phyloP scores from a whole-genome alignment of 2,329 filamentous ascomycete genomes.

The Aspergillus sp. region DNA sequence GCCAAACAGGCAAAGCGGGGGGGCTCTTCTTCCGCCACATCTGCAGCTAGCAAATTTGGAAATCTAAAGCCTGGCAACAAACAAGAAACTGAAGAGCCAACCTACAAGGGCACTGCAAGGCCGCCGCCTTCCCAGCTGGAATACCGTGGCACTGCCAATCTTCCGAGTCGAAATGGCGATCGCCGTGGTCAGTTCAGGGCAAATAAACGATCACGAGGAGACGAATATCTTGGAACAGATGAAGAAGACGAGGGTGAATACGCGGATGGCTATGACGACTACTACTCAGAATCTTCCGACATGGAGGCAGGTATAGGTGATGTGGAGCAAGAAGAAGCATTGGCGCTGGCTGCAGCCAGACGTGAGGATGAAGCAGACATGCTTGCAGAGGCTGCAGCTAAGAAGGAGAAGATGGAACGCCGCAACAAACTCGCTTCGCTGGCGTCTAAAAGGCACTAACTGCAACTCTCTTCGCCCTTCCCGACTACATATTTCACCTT shows the following conservation, averaged over 20 bases:
- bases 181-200: conserved; percentile 25
- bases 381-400: conserved; percentile 43
- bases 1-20: conserved; percentile 31
- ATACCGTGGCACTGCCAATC: conserved; percentile 46
- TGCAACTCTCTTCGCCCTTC: not conserved
- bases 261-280: conserved; percentile 41
- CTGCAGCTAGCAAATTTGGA: conserved; percentile 21
- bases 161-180: conserved; percentile 30
- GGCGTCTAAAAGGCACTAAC: conserved; percentile 34
- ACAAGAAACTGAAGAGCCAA: conserved; percentile 30
- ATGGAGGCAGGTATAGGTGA: conserved; percentile 52
- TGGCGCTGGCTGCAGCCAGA: conserved; percentile 41
- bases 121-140: conserved; percentile 24
- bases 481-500: not conserved
- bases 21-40: conserved; percentile 18
- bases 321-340: conserved; percentile 46
- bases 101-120: conserved; percentile 42
- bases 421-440: conserved; percentile 43
- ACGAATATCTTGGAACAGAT: conserved; percentile 49
- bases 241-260: conserved; percentile 49
- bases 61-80: conserved; percentile 27
- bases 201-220: conserved; percentile 29
- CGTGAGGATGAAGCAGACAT: conserved; percentile 49
- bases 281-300: conserved; percentile 49
- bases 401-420: conserved; percentile 48